Conservation (phyloP, 2,329 filamentous ascomycete species). For the Exophiala aquamarina region DNA sequence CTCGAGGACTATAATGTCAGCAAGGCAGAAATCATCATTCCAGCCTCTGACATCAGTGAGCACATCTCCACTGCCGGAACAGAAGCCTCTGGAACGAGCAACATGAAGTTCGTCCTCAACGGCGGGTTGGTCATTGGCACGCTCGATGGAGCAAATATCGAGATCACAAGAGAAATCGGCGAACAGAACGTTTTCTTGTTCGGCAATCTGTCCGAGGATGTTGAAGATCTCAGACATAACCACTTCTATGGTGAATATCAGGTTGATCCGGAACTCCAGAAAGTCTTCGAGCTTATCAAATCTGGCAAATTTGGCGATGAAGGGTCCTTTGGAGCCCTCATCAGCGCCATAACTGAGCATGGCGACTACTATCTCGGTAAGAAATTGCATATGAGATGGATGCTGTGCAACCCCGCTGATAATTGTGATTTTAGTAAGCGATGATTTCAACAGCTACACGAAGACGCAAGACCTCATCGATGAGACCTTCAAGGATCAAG, state of each 20-base stretch:
- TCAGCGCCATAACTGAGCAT: slow-evolving; percentile 83
- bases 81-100: slow-evolving; percentile 83
- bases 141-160: slow-evolving; percentile 96
- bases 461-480: slow-evolving; percentile 90
- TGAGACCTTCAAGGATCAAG: slow-evolving; percentile 85
- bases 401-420: background rate
- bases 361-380: slow-evolving; percentile 84
- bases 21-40: slow-evolving; percentile 95
- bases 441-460: slow-evolving; percentile 95
- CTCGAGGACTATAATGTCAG: slow-evolving; percentile 98
- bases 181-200: slow-evolving; percentile 99
- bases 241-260: slow-evolving; percentile 81
- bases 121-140: slow-evolving; percentile 97
- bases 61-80: slow-evolving; percentile 98
- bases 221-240: slow-evolving; percentile 88
- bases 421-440: slow-evolving; percentile 62
- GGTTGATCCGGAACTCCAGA: slow-evolving; percentile 72
- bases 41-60: slow-evolving; percentile 94
- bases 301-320: slow-evolving; percentile 77
- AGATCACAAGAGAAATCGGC: slow-evolving; percentile 95
- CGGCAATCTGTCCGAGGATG: slow-evolving; percentile 91
- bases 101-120: slow-evolving; percentile 99
- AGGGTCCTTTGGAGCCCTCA: slow-evolving; percentile 75
- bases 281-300: slow-evolving; percentile 83
- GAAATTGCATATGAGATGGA: background rate